These are phyloP conservation scores for Jimgerdemannia flammicorona DNA, from an alignment of 192 early-diverging fungal genomes.

Conservation along the genomic window DNA sequence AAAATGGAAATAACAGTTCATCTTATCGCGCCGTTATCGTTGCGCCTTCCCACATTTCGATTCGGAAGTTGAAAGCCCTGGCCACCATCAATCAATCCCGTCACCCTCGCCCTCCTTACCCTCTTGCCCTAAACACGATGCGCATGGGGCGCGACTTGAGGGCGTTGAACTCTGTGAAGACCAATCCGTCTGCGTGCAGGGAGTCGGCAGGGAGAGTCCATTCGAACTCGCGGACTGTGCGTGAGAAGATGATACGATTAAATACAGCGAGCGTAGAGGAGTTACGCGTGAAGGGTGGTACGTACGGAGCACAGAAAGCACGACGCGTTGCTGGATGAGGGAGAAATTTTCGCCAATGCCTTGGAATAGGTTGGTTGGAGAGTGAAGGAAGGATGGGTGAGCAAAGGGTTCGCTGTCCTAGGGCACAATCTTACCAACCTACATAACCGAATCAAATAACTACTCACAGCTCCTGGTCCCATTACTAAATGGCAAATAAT, in stretches of 20 bases:
- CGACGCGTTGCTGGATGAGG: conserved; percentile 47
- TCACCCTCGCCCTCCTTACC: no score
- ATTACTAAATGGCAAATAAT: neutral
- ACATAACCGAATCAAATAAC: neutral
- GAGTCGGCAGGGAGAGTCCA: neutral
- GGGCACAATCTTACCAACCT: neutral
- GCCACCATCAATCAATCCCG: no score
- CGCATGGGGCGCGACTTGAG: no score
- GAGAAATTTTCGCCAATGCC: conserved; percentile 37
- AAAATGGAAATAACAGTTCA: no score
- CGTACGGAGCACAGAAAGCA: conserved; percentile 32
- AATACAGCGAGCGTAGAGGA: neutral
- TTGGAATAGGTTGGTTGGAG: neutral
- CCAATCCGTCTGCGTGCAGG: neutral
- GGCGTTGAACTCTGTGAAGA: neutral
- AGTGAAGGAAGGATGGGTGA: neutral
- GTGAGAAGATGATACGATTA: neutral
- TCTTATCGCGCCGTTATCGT: no score
- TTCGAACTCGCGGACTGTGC: neutral
- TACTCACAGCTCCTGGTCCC: neutral
- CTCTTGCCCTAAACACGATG: no score
- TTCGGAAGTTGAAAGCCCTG: no score
- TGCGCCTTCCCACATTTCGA: no score
- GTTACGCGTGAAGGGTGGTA: neutral
- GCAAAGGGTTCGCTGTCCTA: neutral